Evolutionary conservation across 169 alveolate genomes (phyloP).

Genomic region (Plasmodium billcollinsi): DNA sequence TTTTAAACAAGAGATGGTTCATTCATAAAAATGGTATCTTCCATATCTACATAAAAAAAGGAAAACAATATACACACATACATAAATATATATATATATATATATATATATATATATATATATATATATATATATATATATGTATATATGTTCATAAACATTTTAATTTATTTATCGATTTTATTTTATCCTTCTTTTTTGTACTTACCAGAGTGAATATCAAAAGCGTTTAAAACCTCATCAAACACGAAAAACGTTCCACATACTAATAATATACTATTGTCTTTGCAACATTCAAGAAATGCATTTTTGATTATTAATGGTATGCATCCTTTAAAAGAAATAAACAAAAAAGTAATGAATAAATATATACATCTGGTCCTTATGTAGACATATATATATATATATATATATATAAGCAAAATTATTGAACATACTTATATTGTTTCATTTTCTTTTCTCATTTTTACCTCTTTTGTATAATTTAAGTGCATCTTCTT

Average conservation of each 20-base stretch:
- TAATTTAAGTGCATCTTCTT: background rate
- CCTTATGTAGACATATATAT: background rate
- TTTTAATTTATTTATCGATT: background rate
- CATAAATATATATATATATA: background rate
- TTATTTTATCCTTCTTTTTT: background rate
- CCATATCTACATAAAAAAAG: constrained; percentile 22
- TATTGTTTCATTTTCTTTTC: too few relatives aligned
- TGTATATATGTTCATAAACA: background rate
- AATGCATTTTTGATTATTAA: constrained; percentile 77
- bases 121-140: background rate
- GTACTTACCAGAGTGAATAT: constrained; percentile 43
- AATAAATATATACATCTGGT: too few relatives aligned
- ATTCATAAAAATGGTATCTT: constrained; percentile 53
- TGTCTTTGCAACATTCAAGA: constrained; percentile 78
- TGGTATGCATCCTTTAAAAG: constrained; percentile 64
- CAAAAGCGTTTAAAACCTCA: constrained; percentile 69
- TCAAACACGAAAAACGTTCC: constrained; percentile 79
- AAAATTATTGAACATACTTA: background rate
- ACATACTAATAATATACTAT: constrained; percentile 66
- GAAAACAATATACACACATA: constrained; percentile 6
- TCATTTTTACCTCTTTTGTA: constrained; percentile 53
- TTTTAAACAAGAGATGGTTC: constrained; percentile 33
- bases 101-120: background rate
- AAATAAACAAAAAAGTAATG: background rate
- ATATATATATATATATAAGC: background rate